These are phyloP conservation scores for sorghum (Sorghum bicolor) DNA, from an alignment of 176 grass and related monocot genomes.

Conservation along the genomic window Sorghum_bicolor_NCBIv3 NC_012878.2:50372501-50373000, in stretches of 20 bases:
- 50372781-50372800: background rate
- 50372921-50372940: conserved; percentile 97
- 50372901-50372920: conserved; percentile 92
- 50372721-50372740: conserved; percentile 77
- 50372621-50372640: conserved; percentile 92
- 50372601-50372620: conserved; percentile 94
- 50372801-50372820: background rate
- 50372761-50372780: conserved; percentile 59
- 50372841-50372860: conserved; percentile 99
- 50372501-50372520: conserved; percentile 92
- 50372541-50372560: conserved; percentile 62
- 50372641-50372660: conserved; percentile 91
- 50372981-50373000: conserved; percentile 98
- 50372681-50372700: conserved; percentile 94
- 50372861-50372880: conserved; percentile 93
- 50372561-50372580: conserved; percentile 93
- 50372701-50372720: conserved; percentile 76
- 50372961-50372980: conserved; percentile 92
- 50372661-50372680: conserved; percentile 94
- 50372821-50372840: background rate
- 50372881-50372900: conserved; percentile 98
- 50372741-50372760: conserved; percentile 75
- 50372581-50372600: conserved; percentile 78
- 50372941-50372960: conserved; percentile 94
- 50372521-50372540: conserved; percentile 63